Evolutionary conservation across 2,329 filamentous ascomycete genomes (phyloP), one percentile per base, ranked within the genome.

Genomic region (Beauveria asiatica): DNA sequence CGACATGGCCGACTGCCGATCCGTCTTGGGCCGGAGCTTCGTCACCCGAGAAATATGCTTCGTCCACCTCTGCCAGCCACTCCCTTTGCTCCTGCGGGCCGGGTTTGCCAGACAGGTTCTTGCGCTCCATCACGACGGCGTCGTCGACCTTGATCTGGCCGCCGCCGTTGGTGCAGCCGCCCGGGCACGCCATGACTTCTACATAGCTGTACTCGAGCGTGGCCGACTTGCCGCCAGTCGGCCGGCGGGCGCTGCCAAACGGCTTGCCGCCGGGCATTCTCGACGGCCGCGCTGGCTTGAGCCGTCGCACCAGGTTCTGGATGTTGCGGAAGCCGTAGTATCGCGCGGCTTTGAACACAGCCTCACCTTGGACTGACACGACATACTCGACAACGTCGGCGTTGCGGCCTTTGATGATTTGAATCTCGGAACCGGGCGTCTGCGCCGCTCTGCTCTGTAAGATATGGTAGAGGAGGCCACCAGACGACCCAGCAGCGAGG

Each of bases 301-400:
- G 76, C 63, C 88, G 86, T n/a, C 94, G 86, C 17, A 99, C 94
- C 5, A 99, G 83, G 69, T 99, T 99, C 73, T 97, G 94, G 64
- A 99, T 99, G 70, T 99, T 99, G 57, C 94, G 83, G 79, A 99
- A 99, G 6, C 94, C 94, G 71, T 99, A 99, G 74, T 93, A 99
- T 56, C 94, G 86, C 4, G 93, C 93, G 21, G 90, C 88, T 70
- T 85, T 89, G 75, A 95, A 85, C 2, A 95, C 72, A 3, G 80
- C 74, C 63, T 85, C 76, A 10, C 82, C 81, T 3, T 77, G 70
- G 55, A 75, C 76, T 16, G 83, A 82, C 23, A 97, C 80, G 2
- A 81, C 79, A 70, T 94, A 97, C 68, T 97, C 94, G 30, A 92
- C 82, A 1, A 97, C 93, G 70, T 99, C 94, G 30, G 86, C 83